Evolutionary conservation across 2,329 filamentous ascomycete species (phyloP), one percentile per base, ranked within the genome.

Genomic region (Ascosphaera apis): DNA sequence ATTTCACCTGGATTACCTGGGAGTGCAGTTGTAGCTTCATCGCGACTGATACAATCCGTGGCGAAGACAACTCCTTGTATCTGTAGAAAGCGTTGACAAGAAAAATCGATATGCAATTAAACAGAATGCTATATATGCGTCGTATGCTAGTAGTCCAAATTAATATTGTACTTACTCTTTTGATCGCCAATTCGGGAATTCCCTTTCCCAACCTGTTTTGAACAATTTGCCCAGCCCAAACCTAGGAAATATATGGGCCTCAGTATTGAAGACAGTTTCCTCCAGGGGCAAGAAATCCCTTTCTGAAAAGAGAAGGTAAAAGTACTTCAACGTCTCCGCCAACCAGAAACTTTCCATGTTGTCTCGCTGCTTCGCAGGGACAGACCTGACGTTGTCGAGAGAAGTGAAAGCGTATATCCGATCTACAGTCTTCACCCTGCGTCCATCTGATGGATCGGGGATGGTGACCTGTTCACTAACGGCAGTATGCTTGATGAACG

Each of bases 331-430:
- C 15, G 88, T 98, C 60, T 98, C 88, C 33, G 88, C 84, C 63
- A 98, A 69, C 88, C 88, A 98, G 59, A 95, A 95, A 52, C 82
- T 91, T 60, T 98, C 88, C 86, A 98, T 93, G 47, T 95, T 95
- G 55, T 98, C 86, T 40, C 72, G 66, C 33, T 63, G 60, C 11
- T 61, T 54, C 0, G 82, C 72, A 15, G 84, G 83, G 7, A 88
- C 56, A 3, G 57, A 56, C 44, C 76, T 73, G 17, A 83, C 84
- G 50, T 91, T 71, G 13, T 65, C 65, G 41, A 95, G 62, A 44
- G 77, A 84, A 1, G 80, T 82, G 51, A 91, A 95, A 0, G 31
- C 51, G 48, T 28, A 58, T 52, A 16, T 49, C 48, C 23, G 44
- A 43, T 19, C n/a, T 30, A n/a, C 23, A 34, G 19, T 33, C 39